These are phyloP conservation scores for Leucaena leucocephala DNA, from an alignment of 306 rosid genomes.

Conservation along the genomic window DNA sequence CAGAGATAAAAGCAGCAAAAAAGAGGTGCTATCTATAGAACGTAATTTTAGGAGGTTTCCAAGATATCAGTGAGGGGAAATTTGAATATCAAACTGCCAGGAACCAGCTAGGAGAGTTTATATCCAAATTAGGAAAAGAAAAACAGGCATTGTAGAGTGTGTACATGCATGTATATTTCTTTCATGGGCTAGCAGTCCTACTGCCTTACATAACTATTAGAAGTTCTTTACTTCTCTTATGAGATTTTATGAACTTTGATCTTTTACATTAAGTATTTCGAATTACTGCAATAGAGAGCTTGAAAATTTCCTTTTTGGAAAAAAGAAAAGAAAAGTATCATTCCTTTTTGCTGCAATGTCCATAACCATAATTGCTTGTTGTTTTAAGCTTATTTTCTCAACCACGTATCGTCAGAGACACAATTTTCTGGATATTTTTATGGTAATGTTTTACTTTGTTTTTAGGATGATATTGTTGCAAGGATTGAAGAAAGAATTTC, in stretches of 20 bases:
- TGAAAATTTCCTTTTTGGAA: neutral
- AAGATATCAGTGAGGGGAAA: neutral
- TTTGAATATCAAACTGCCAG: neutral
- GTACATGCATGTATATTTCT: neutral
- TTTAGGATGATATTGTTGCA: constrained; percentile 69
- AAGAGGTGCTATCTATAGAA: neutral
- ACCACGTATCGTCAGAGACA: constrained; percentile 1
- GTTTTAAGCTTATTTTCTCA: constrained; percentile 30
- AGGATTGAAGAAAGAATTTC: constrained; percentile 81
- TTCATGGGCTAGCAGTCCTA: neutral
- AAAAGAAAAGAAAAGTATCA: neutral
- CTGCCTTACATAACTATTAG: neutral
- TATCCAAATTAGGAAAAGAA: neutral
- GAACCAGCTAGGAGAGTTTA: neutral
- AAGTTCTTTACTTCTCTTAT: neutral
- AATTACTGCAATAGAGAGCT: constrained; percentile 3
- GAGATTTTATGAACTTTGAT: constrained; percentile 3
- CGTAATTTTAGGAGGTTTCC: neutral
- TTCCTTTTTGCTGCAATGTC: constrained; percentile 19
- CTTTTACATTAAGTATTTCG: neutral
- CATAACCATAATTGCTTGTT: constrained; percentile 18
- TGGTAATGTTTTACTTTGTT: constrained; percentile 29
- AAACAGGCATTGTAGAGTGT: neutral
- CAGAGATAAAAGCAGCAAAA: neutral
- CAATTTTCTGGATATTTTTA: constrained; percentile 1